Conservation (phyloP, 2,329 filamentous ascomycete species). For the Colletotrichum sojae region DNA sequence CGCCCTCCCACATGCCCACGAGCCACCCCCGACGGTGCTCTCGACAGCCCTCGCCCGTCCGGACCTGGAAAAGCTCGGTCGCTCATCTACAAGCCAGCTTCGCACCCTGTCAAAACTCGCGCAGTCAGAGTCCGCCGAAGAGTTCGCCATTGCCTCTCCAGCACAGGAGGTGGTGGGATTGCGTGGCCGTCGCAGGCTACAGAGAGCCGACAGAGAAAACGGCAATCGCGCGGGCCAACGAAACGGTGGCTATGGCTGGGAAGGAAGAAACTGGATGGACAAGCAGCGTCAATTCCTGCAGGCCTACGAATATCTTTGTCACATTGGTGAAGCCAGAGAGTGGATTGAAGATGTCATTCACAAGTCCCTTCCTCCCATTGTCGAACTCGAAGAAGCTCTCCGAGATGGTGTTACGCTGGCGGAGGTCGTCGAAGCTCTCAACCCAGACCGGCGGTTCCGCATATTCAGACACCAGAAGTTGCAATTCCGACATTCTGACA, state of each 20-base stretch:
- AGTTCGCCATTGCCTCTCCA: constrained; percentile 83
- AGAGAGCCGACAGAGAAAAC: constrained; percentile 74
- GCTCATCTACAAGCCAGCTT: constrained; percentile 91
- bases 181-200: constrained; percentile 85
- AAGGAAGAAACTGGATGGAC: constrained; percentile 97
- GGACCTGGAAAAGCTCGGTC: constrained; percentile 85
- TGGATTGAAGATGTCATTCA: constrained; percentile 97
- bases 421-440: constrained; percentile 91
- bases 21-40: constrained; percentile 53
- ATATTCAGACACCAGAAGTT: constrained; percentile 90
- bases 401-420: constrained; percentile 94
- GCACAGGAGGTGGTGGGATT: constrained; percentile 91
- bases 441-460: constrained; percentile 80
- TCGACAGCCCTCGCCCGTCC: constrained; percentile 71
- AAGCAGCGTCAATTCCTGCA: constrained; percentile 96
- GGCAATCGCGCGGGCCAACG: constrained; percentile 62
- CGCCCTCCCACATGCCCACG: constrained; percentile 49
- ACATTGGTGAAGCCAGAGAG: constrained; percentile 98
- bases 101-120: constrained; percentile 89
- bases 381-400: constrained; percentile 92
- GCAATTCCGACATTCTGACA: constrained; percentile 97
- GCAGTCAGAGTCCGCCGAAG: constrained; percentile 80
- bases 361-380: constrained; percentile 88
- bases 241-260: constrained; percentile 76
- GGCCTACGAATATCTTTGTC: constrained; percentile 98